phyloP scores from a whole-genome alignment of 2,329 filamentous ascomycete species.

The Zymoseptoria passerinii region DNA sequence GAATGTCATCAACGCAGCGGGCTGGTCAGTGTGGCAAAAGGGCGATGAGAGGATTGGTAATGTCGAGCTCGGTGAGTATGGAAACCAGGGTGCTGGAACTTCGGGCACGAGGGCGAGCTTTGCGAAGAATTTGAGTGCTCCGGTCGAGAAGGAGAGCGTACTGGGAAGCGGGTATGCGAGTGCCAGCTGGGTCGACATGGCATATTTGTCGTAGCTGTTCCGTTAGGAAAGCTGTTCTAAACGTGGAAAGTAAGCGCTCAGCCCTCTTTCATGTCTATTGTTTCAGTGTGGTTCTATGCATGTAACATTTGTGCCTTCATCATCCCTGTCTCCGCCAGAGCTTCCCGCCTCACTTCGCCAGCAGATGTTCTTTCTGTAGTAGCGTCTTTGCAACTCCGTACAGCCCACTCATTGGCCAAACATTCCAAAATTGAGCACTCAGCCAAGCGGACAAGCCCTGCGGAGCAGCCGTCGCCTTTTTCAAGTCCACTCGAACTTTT shows the following conservation, averaged over 20 bases:
- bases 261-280: too few species aligned
- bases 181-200: conserved; percentile 36
- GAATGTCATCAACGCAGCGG: conserved; percentile 50
- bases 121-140: conserved; percentile 32
- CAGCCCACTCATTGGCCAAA: conserved; percentile 16
- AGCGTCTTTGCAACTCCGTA: conserved; percentile 17
- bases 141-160: conserved; percentile 39
- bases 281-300: neutral
- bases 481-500: conserved; percentile 51
- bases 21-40: conserved; percentile 51
- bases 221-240: too few species aligned
- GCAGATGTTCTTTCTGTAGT: conserved; percentile 14
- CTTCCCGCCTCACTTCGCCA: conserved; percentile 7
- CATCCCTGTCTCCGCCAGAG: neutral
- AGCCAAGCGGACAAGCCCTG: conserved; percentile 8
- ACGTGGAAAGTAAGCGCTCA: too few species aligned
- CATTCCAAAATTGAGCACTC: conserved; percentile 8
- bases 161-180: conserved; percentile 37
- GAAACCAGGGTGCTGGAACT: conserved; percentile 51
- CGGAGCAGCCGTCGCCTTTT: conserved; percentile 1
- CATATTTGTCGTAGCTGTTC: conserved; percentile 24
- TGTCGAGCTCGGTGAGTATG: conserved; percentile 52
- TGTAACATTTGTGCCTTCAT: neutral
- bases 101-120: conserved; percentile 47
- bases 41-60: conserved; percentile 43